Evolutionary conservation across 176 grass and related monocot genomes (phyloP).

Genomic region (Miscanthus lutarioriparius): DNA sequence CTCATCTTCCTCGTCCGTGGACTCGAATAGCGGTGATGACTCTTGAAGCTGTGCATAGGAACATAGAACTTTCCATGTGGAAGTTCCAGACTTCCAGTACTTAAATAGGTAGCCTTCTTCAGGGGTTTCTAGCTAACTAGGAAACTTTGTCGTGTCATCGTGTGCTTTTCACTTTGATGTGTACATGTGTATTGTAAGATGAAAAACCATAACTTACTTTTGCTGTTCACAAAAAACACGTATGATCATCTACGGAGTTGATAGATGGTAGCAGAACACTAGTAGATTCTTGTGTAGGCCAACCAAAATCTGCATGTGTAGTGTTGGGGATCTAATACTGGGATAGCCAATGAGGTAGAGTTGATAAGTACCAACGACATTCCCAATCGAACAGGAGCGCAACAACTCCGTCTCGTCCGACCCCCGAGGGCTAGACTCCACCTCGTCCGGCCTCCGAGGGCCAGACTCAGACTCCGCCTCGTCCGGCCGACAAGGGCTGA

Average conservation of each 20-base stretch:
- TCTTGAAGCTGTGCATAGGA: conserved; percentile 11
- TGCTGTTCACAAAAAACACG: background rate
- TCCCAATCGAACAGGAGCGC: too few species aligned
- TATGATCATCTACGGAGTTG: background rate
- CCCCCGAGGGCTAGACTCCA: too few species aligned
- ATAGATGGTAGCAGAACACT: background rate
- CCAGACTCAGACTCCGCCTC: too few species aligned
- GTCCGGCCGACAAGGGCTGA: too few species aligned
- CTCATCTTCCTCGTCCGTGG: conserved; percentile 8
- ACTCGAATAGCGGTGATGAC: conserved; percentile 8
- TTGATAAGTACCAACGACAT: too few species aligned
- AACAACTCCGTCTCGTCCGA: too few species aligned
- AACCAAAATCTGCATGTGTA: background rate
- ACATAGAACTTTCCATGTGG: background rate
- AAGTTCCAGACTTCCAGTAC: background rate
- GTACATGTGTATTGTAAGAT: background rate
- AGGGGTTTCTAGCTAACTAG: background rate
- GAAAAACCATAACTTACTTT: background rate
- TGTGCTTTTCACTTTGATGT: background rate
- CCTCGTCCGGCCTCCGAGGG: too few species aligned
- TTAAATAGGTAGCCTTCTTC: background rate
- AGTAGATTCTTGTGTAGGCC: background rate
- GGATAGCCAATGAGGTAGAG: too few species aligned
- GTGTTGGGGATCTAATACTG: too few species aligned
- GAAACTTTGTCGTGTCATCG: background rate